phyloP scores from a whole-genome alignment of 2,329 filamentous ascomycete genomes.

The Raffaelea arxii region DNA sequence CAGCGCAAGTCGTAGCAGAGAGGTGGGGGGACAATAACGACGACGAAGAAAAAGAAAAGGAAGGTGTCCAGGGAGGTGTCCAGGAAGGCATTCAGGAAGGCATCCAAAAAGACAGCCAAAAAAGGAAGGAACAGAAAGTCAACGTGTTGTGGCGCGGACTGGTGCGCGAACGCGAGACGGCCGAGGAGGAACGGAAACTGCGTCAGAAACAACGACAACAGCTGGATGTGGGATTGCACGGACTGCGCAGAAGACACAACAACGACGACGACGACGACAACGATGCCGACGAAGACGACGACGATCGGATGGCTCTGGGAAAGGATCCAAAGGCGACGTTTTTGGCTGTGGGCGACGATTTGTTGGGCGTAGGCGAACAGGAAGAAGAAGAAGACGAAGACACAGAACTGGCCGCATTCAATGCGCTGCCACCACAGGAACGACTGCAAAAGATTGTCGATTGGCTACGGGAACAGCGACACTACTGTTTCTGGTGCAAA shows the following conservation, averaged over 20 bases:
- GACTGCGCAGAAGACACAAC: slow-evolving; percentile 31
- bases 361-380: slow-evolving; percentile 49
- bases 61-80: slow-evolving; percentile 12
- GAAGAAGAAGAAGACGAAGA: slow-evolving; percentile 73
- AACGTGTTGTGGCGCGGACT: slow-evolving; percentile 74
- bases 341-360: slow-evolving; percentile 38
- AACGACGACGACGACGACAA: slow-evolving; percentile 54
- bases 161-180: slow-evolving; percentile 58
- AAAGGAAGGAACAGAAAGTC: slow-evolving; percentile 29
- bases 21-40: slow-evolving; percentile 52
- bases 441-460: slow-evolving; percentile 56
- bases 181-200: slow-evolving; percentile 57
- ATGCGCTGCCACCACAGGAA: slow-evolving; percentile 56
- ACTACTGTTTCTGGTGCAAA: slow-evolving; percentile 98
- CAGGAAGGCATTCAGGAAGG: slow-evolving; percentile 11
- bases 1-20: slow-evolving; percentile 77
- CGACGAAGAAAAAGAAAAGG: slow-evolving; percentile 12
- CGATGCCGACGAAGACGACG: slow-evolving; percentile 66
- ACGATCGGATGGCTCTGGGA: slow-evolving; percentile 70
- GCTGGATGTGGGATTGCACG: slow-evolving; percentile 10
- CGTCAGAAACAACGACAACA: slow-evolving; percentile 48
- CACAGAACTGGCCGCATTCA: slow-evolving; percentile 69
- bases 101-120: slow-evolving; percentile 2
- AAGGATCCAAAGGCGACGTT: slow-evolving; percentile 48
- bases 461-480: slow-evolving; percentile 59